phyloP scores from a whole-genome alignment of 805 yeast genomes.

The Candida yuanshanica region DNA sequence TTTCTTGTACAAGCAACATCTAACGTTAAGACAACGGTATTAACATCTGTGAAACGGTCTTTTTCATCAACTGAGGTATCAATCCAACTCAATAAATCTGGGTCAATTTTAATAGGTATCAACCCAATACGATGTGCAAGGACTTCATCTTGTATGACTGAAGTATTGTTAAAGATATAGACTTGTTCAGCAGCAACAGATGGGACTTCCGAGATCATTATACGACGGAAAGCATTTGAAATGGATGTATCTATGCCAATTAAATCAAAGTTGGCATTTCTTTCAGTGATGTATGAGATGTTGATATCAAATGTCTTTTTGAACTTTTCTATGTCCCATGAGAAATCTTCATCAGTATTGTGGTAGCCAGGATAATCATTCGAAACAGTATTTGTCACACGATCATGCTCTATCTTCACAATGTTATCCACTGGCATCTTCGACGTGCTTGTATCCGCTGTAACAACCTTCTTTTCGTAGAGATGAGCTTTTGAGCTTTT shows the following conservation, averaged over 20 bases:
- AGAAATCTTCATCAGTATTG: constrained; percentile 50
- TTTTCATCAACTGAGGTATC: constrained; percentile 60
- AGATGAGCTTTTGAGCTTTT: neutral
- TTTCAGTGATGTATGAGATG: constrained; percentile 57
- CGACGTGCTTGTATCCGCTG: neutral
- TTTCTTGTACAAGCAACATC: constrained; percentile 81
- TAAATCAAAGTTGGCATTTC: constrained; percentile 82
- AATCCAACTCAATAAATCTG: constrained; percentile 83
- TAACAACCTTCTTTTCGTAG: neutral
- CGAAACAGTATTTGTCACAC: constrained; percentile 84
- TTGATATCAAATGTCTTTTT: constrained; percentile 60
- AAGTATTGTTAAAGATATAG: constrained; percentile 87
- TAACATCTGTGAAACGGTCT: constrained; percentile 74
- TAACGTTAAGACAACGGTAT: constrained; percentile 79
- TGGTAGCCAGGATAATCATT: constrained; percentile 91
- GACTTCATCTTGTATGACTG: constrained; percentile 96
- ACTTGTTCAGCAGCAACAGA: constrained; percentile 92
- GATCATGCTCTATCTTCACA: constrained; percentile 83
- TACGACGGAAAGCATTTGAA: constrained; percentile 94
- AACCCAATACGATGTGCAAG: constrained; percentile 93
- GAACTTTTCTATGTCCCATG: constrained; percentile 84
- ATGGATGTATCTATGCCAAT: constrained; percentile 84
- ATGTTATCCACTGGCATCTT: constrained; percentile 38
- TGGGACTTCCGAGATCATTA: constrained; percentile 96
- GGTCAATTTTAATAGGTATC: constrained; percentile 85